A percentile compares a stretch with the other conserved stretches of the same genome.
Evolutionary conservation across 805 yeast species (phyloP).

Genomic region (Candida multigemmis): DNA sequence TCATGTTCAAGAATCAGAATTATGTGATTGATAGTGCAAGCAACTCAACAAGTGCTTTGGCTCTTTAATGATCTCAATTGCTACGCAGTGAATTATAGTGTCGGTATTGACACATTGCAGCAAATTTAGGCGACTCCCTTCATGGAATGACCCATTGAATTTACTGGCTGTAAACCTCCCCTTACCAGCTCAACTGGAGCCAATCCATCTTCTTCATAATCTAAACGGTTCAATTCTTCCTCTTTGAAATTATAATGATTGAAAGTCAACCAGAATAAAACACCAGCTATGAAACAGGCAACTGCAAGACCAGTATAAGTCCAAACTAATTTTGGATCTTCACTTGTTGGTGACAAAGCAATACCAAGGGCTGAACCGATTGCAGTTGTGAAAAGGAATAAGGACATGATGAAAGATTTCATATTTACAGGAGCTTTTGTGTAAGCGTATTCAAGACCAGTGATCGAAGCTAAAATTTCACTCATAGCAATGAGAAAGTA

Average conservation of each 20-base stretch:
- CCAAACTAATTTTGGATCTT: slow-evolving; percentile 65
- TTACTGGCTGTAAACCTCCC: no score
- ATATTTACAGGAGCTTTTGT: slow-evolving; percentile 68
- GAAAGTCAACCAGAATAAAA: slow-evolving; percentile 54
- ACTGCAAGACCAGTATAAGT: slow-evolving; percentile 55
- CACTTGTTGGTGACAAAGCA: slow-evolving; percentile 58
- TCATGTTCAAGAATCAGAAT: no score
- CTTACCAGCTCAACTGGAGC: slow-evolving; percentile 11
- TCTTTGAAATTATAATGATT: slow-evolving; percentile 44
- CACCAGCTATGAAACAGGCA: slow-evolving; percentile 51
- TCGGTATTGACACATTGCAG: no score
- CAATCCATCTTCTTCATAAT: slow-evolving; percentile 14
- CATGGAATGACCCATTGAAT: no score
- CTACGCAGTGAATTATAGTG: no score
- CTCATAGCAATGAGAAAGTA: slow-evolving; percentile 66
- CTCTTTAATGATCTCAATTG: no score
- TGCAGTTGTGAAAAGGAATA: slow-evolving; percentile 67
- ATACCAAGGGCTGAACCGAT: slow-evolving; percentile 70
- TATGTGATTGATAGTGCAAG: no score
- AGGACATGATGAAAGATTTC: slow-evolving; percentile 57
- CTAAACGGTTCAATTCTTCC: slow-evolving; percentile 49
- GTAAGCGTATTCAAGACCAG: slow-evolving; percentile 80
- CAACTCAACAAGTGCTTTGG: no score
- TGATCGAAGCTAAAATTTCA: slow-evolving; percentile 72
- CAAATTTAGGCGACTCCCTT: no score